Evolutionary conservation across 345 rosid genomes (phyloP), one percentile per base, ranked within the genome.

Genomic region (Rhodamnia rubescens): DNA sequence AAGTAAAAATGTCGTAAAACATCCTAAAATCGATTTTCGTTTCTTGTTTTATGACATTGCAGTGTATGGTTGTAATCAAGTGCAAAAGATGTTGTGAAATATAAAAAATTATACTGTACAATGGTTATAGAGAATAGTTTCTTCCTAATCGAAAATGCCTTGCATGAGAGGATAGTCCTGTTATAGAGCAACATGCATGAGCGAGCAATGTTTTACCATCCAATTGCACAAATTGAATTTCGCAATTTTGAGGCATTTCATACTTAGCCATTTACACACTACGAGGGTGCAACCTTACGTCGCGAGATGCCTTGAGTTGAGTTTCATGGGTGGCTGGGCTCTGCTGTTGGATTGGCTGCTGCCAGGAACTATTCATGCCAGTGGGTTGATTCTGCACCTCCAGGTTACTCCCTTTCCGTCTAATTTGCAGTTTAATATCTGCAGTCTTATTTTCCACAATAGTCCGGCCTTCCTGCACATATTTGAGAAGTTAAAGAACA

Each of bases 221-320:
- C 0, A 80, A 74, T 56, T 44, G 82, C 52, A 82, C 55, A 53
- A 27, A 7, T 53, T 2, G 4, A 50, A 51, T 51, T 51, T 52
- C 3, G 10, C 84, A 82, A 82, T 32, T 42, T 53, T 0, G 44
- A 52, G 57, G 57, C 40, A 51, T 53, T 29, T 40, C 11, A 54
- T 40, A 15, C 29, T 87, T 86, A 90, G 87, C 89, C 83, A 85
- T 83, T 90, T 82, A 85, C 87, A 90, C 91, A 86, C 92, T 88
- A 88, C 93, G 87, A 59, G 88, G 89, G 90, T 91, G 94, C 90
- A 94, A 92, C 94, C 98, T 95, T 91, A 98, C 99, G 86, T 98
- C 99, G 88, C 99, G 99, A 84, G 99, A 96, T 85, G 99, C 99
- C 94, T 98, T 98, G 91, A 98, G 94, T 85, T 95, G 99, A 74